Evolutionary conservation across 805 yeast genomes (phyloP), one percentile per base, ranked within the genome.

Genomic region (Middelhovenomyces tepae): DNA sequence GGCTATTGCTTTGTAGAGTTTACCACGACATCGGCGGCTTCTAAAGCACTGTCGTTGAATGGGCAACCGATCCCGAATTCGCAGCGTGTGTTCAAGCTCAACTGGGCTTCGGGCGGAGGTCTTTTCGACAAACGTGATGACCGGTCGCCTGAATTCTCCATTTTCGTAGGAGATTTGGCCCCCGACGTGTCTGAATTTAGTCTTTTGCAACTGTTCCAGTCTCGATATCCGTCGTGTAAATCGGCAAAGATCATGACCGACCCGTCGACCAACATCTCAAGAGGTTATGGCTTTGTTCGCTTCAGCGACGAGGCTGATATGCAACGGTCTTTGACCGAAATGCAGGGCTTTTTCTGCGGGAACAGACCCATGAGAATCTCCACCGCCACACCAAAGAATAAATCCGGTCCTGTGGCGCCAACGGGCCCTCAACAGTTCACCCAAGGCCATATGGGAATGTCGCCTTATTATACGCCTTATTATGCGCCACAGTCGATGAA

Each of bases 221-320:
- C 73, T 4, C 70, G 74, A 38, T 86, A 72, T 51, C 77, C 87
- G 1, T 79, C 87, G 5, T 74, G 84, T 34, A 68, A 75, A 33
- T 76, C 78, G 44, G 91, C 77, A 5, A 84, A 80, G 49, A 73
- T 86, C 40, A 84, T 86, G 76, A 55, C 70, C 31, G 95, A 86
- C 54, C 76, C 74, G 23, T 51, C 57, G 8, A 75, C 94, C 1
- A 78, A 78, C 19, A 67, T 67, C 31, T 72, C 89, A 5, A 76
- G 82, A 50, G 94, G 95, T 8, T 86, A 80, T 56, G 96, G 95
- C 2, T 87, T 87, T 61, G 83, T 85, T n/a, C 73, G 83, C 40
- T 85, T 86, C 51, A 49, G 65, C 22, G 67, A 68, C 37, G 76
- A 71, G 39, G 65, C 66, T 7, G 85, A 79, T 24, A 85, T 79